Base-by-base conservation (phyloP, 2,329 filamentous ascomycete species). In the Aspergillus pseudoglaucus region DNA sequence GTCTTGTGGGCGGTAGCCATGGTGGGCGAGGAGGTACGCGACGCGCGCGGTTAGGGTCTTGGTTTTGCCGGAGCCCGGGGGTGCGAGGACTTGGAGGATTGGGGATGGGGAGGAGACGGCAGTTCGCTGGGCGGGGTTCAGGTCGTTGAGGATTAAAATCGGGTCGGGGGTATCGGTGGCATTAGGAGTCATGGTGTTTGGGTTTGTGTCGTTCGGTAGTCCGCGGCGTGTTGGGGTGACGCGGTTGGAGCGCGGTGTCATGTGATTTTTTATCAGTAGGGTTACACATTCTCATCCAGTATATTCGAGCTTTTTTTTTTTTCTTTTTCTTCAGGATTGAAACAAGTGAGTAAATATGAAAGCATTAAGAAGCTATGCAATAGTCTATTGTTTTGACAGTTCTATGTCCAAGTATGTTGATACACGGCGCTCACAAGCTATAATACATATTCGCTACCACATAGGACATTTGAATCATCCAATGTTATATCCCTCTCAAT, bases 1-100 rank as follows among this genome's bases (percentile, higher is more conserved):
- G 71, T 96, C 89, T 72, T 87, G 83, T 60, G 91, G 91, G 48
- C 82, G 79, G 58, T 88, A 81, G 38, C 84, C 81, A 57, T 81
- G 73, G 59, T 86, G 76, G 44, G 84, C 80, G 46, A 96, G 79
- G 25, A 96, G 81, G 77, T 91, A 94, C 58, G 90, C 90, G 49
- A 96, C 89, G 53, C 93, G 86, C 40, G 90, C 88, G 0, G 90
- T 95, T 46, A 98, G 77, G 0, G 93, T 97, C 68, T 96, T 94
- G 12, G 91, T 98, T 70, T 98, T 97, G 17, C 93, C 91, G 52
- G 82, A 85, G 30, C 82, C 82, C 20, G 82, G 82, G 45, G 80
- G 79, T 6, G 81, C 81, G 27, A 83, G 76, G 3, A 83, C 79
- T 60, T 84, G 81, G 2, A 84, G 61, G 2, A 83, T 75, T 10